Conservation (phyloP, 78 protist genomes). For the Dictyostelium firmibasis region DNA sequence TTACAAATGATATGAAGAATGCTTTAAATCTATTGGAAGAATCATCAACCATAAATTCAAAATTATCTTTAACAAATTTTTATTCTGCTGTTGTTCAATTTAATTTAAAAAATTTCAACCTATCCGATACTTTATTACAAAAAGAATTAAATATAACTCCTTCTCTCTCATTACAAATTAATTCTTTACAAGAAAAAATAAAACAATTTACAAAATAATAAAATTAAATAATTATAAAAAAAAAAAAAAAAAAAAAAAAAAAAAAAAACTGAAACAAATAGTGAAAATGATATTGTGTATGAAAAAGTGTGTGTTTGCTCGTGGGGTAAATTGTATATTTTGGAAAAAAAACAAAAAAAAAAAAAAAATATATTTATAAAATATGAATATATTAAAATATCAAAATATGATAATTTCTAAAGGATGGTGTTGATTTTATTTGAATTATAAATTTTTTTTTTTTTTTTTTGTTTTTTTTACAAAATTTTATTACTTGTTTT, state of each 20-base stretch:
- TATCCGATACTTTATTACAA: neutral
- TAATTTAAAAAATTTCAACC: neutral
- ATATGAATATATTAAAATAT: too few species aligned
- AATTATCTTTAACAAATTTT: slow-evolving; percentile 1
- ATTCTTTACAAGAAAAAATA: neutral
- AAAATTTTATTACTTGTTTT: too few species aligned
- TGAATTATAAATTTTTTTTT: too few species aligned
- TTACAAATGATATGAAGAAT: slow-evolving; percentile 1
- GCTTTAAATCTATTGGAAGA: neutral
- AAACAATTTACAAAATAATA: slow-evolving; percentile 8
- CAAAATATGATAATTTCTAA: too few species aligned
- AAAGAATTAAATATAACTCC: neutral
- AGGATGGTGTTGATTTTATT: too few species aligned
- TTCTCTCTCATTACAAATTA: neutral
- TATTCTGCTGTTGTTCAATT: neutral
- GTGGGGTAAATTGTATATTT: too few species aligned
- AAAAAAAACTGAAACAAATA: too few species aligned
- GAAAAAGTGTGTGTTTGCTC: too few species aligned
- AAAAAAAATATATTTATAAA: too few species aligned
- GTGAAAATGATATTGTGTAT: too few species aligned
- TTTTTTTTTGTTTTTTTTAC: too few species aligned
- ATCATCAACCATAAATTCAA: neutral
- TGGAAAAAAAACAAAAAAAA: too few species aligned
- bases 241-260: neutral
- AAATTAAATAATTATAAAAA: neutral